phyloP scores from a whole-genome alignment of 352 stramenopile genomes.

The Phytophthora capsici region DNA sequence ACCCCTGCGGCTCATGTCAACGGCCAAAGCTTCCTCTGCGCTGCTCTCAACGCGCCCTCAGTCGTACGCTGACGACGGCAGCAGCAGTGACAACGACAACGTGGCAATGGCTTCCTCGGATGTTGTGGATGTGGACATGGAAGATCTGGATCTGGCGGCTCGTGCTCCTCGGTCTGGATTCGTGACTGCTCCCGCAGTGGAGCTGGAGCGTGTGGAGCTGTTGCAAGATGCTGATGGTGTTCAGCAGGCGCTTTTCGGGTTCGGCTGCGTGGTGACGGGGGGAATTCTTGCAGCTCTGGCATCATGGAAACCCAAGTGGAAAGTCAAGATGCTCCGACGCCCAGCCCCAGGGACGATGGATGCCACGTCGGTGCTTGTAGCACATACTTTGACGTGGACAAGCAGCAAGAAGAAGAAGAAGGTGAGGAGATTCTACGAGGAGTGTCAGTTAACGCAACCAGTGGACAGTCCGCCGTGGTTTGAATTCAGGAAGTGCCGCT shows the following conservation, averaged over 20 bases:
- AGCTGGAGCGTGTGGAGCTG: constrained; percentile 50
- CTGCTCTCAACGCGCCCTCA: constrained; percentile 20
- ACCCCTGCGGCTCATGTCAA: constrained; percentile 20
- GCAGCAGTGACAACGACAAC: constrained; percentile 20
- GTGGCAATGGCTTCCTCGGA: constrained; percentile 12
- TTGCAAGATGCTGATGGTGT: constrained; percentile 30
- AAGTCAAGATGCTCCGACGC: constrained; percentile 59
- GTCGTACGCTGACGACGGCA: constrained; percentile 18
- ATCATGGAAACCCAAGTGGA: constrained; percentile 65
- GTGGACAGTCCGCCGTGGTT: constrained; percentile 55
- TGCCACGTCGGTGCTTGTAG: constrained; percentile 63
- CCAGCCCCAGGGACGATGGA: constrained; percentile 47
- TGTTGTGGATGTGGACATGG: constrained; percentile 29
- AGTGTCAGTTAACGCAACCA: constrained; percentile 46
- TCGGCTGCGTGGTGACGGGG: constrained; percentile 45
- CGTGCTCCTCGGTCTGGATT: constrained; percentile 36
- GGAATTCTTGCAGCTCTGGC: constrained; percentile 51
- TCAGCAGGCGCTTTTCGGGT: constrained; percentile 52
- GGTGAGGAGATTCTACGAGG: constrained; percentile 46
- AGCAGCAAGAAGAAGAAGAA: constrained; percentile 28
- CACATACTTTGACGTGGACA: constrained; percentile 25
- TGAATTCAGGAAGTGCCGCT: constrained; percentile 72
- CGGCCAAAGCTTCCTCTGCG: constrained; percentile 23
- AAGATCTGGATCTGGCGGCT: constrained; percentile 35
- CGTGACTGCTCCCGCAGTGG: constrained; percentile 42